A percentile compares a stretch with the other conserved stretches of the same genome.
Evolutionary conservation across 768 basidiomycete species (phyloP).

Genomic region (Hericium rajendrae): DNA sequence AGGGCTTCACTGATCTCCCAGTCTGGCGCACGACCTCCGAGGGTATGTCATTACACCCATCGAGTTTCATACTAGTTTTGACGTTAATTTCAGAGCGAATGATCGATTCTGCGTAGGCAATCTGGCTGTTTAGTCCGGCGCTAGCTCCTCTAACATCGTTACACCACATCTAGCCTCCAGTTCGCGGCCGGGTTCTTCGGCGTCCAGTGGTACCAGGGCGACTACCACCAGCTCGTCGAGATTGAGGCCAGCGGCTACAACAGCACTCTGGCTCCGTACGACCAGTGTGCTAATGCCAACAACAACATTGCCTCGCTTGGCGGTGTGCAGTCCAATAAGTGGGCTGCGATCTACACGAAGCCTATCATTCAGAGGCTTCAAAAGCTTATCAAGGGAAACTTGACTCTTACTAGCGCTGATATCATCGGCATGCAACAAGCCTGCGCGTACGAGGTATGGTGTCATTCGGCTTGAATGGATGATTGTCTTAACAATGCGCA

Average conservation of each 20-base stretch:
- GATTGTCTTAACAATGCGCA: background rate
- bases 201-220: slow-evolving; percentile 27
- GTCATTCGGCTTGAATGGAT: background rate
- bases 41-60: slow-evolving; percentile 17
- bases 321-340: slow-evolving; percentile 18
- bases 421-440: slow-evolving; percentile 27
- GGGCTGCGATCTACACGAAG: slow-evolving; percentile 32
- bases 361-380: slow-evolving; percentile 27
- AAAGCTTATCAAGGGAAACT: slow-evolving; percentile 22
- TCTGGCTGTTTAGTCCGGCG: background rate
- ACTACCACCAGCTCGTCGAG: slow-evolving; percentile 39
- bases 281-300: slow-evolving; percentile 23
- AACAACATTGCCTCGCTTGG: slow-evolving; percentile 19
- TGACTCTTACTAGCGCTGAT: slow-evolving; percentile 16
- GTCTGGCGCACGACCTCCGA: slow-evolving; percentile 40
- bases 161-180: slow-evolving; percentile 24
- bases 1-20: slow-evolving; percentile 32
- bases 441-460: slow-evolving; percentile 31
- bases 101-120: slow-evolving; percentile 23
- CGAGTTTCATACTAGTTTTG: background rate
- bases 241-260: slow-evolving; percentile 37
- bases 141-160: background rate
- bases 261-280: slow-evolving; percentile 36
- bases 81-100: slow-evolving; percentile 18
- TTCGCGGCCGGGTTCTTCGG: slow-evolving; percentile 45